These are phyloP conservation scores for Symbiodinium pilosum DNA, from an alignment of 73 alveolate species.

Conservation along the genomic window DNA sequence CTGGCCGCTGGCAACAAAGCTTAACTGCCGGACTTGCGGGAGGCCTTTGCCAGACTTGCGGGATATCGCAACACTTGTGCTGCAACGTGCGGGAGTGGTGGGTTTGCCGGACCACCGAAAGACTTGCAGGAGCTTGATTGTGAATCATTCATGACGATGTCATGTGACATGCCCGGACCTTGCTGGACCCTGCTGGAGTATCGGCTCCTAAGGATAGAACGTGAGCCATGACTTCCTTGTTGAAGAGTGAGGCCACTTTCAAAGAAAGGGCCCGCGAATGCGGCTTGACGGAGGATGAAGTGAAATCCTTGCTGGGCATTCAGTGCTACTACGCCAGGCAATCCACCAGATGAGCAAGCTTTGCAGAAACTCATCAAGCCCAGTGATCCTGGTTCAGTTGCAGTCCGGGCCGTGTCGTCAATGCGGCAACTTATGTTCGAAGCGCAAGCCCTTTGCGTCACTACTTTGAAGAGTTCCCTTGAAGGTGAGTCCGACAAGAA, in stretches of 20 bases:
- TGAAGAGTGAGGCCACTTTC: too few relatives aligned
- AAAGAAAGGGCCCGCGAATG: too few relatives aligned
- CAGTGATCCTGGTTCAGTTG: neutral
- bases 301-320: neutral
- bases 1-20: too few relatives aligned
- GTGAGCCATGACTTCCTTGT: neutral
- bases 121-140: too few relatives aligned
- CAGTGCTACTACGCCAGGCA: neutral
- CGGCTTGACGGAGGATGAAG: too few relatives aligned
- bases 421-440: conserved; percentile 13
- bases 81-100: too few relatives aligned
- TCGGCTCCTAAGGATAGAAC: neutral
- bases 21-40: too few relatives aligned
- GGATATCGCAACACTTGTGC: too few relatives aligned
- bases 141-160: too few relatives aligned
- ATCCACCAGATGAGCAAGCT: neutral
- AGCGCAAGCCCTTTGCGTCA: conserved; percentile 6
- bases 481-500: neutral
- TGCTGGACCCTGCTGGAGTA: neutral
- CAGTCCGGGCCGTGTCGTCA: neutral
- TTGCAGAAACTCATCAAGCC: neutral
- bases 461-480: neutral
- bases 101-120: too few relatives aligned
- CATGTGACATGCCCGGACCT: too few relatives aligned
- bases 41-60: neutral